Conservation (phyloP, 179 eudicot genomes). For the Amaranthus tricolor region DNA sequence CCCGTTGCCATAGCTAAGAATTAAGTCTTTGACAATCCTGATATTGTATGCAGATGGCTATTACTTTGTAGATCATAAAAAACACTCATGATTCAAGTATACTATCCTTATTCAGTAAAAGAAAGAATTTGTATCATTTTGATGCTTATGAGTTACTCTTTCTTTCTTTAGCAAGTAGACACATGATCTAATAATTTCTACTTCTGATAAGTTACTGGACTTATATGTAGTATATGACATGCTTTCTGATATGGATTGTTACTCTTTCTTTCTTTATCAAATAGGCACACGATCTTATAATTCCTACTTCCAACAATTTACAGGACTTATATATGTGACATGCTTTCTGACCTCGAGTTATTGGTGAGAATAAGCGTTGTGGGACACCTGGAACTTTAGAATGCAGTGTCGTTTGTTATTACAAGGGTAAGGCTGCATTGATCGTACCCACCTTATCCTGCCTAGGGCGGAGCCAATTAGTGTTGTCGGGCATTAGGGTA, state of each 20-base stretch:
- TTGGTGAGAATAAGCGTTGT: no score
- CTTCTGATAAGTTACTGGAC: neutral
- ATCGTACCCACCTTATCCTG: no score
- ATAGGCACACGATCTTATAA: no score
- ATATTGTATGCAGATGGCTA: conserved; percentile 1
- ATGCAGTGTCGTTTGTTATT: no score
- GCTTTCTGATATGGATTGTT: neutral
- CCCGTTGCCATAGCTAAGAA: neutral
- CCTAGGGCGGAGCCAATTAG: no score
- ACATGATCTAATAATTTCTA: conserved; percentile 11
- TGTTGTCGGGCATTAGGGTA: no score
- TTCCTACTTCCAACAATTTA: no score
- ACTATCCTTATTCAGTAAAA: neutral
- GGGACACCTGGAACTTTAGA: no score
- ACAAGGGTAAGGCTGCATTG: no score
- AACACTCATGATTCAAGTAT: neutral
- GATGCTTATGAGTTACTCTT: neutral
- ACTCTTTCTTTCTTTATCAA: neutral
- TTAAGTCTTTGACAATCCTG: conserved; percentile 1
- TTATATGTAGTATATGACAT: neutral
- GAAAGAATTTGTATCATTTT: neutral
- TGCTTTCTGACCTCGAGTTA: no score
- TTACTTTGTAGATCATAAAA: neutral
- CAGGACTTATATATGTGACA: no score
- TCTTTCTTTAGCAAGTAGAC: neutral